Percentiles rank a stretch among this genome's conserved stretches.
Evolutionary conservation across 2,329 filamentous ascomycete species (phyloP).

Genomic region (Hymenoscyphus repandus): DNA sequence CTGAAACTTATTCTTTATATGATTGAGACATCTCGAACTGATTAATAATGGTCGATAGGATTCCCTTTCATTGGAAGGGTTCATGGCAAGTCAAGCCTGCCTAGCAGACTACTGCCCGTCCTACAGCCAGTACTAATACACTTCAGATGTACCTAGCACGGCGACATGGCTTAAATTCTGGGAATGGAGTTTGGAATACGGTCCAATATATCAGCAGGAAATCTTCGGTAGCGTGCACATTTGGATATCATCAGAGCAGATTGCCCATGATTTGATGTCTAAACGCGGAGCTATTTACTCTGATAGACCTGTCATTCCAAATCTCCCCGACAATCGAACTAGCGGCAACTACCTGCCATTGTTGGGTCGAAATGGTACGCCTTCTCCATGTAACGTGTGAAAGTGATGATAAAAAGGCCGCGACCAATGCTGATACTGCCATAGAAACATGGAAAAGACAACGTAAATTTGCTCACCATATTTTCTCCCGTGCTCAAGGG

Average conservation of each 20-base stretch:
- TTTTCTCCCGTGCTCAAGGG: slow-evolving; percentile 38
- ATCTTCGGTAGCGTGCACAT: slow-evolving; percentile 43
- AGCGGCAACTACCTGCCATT: slow-evolving; percentile 43
- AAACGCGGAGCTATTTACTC: slow-evolving; percentile 40
- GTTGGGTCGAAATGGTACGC: slow-evolving; percentile 38
- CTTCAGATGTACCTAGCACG: slow-evolving; percentile 36
- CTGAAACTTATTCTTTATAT: neutral
- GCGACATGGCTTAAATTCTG: slow-evolving; percentile 43
- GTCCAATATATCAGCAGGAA: slow-evolving; percentile 42
- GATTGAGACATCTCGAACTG: slow-evolving; percentile 1
- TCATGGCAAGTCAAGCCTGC: slow-evolving; percentile 22
- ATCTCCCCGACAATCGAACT: slow-evolving; percentile 42
- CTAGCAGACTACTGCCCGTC: neutral
- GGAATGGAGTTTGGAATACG: slow-evolving; percentile 42
- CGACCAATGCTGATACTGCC: slow-evolving; percentile 1
- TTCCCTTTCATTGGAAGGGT: slow-evolving; percentile 40
- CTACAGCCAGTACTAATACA: neutral
- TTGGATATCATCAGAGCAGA: slow-evolving; percentile 42
- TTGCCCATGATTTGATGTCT: slow-evolving; percentile 42
- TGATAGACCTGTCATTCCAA: slow-evolving; percentile 40
- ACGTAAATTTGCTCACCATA: slow-evolving; percentile 39
- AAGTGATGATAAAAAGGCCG: neutral
- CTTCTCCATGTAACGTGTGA: neutral
- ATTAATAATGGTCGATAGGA: slow-evolving; percentile 29
- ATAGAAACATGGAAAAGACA: slow-evolving; percentile 45